These are phyloP conservation scores for Rhodotorula sp. DNA, from an alignment of 1,284 basidiomycete genomes.

Conservation along the genomic window DNA sequence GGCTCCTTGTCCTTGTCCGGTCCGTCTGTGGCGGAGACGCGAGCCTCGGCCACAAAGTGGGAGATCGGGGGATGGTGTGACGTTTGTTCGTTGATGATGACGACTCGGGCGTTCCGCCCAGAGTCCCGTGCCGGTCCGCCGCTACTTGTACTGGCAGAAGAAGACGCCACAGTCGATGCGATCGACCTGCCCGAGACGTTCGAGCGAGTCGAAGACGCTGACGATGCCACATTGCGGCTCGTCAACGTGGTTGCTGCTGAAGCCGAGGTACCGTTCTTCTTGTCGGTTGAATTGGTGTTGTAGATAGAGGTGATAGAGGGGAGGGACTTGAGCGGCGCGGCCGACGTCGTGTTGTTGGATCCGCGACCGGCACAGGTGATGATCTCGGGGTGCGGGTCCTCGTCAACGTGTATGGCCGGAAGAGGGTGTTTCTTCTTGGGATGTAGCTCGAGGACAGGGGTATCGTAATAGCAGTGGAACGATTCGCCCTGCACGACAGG, in stretches of 20 bases:
- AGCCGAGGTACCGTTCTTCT: not conserved
- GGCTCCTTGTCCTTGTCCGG: not conserved
- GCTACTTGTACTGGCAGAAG: constrained; percentile 4
- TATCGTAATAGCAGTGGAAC: constrained; percentile 73
- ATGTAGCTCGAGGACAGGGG: constrained; percentile 49
- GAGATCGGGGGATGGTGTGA: constrained; percentile 97
- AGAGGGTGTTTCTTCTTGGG: constrained; percentile 42
- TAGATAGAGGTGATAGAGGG: constrained; percentile 17
- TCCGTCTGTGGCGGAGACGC: not conserved
- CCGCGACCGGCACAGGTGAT: constrained; percentile 31
- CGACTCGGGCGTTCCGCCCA: constrained; percentile 36
- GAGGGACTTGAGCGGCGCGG: constrained; percentile 13
- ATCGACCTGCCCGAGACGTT: constrained; percentile 2
- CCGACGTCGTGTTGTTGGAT: constrained; percentile 12
- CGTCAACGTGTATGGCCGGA: constrained; percentile 31
- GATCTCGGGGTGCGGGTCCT: constrained; percentile 26
- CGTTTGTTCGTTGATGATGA: constrained; percentile 46
- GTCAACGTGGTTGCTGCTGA: not conserved
- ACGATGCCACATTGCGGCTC: not conserved
- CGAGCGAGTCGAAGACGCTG: not conserved
- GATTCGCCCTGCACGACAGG: constrained; percentile 61
- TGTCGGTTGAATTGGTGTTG: not conserved
- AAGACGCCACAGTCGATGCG: constrained; percentile 19
- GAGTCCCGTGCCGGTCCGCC: not conserved
- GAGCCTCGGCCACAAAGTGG: constrained; percentile 66